phyloP scores from a whole-genome alignment of 805 yeast genomes.

The Metschnikowia hibisci region DNA sequence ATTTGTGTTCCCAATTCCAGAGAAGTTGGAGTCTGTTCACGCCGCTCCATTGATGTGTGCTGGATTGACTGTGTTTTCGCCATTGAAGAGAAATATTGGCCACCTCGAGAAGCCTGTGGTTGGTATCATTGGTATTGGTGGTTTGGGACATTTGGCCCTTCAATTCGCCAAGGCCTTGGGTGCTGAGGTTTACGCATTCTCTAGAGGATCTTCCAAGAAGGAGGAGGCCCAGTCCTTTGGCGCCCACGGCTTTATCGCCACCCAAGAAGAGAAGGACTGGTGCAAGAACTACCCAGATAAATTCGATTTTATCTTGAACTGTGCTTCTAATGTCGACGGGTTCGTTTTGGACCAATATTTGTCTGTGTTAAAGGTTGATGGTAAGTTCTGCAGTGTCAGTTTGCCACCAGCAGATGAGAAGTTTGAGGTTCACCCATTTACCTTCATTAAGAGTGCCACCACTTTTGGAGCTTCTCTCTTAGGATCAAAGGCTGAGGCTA shows the following conservation, averaged over 20 bases:
- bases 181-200: conserved; percentile 55
- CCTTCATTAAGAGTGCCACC: conserved; percentile 48
- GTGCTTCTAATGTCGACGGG: conserved; percentile 49
- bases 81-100: conserved; percentile 48
- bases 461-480: conserved; percentile 55
- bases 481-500: conserved; percentile 62
- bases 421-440: conserved; percentile 45
- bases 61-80: conserved; percentile 70
- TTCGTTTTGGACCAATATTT: conserved; percentile 49
- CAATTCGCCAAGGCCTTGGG: conserved; percentile 58
- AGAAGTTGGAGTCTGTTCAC: conserved; percentile 41
- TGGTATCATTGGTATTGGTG: conserved; percentile 61
- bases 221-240: conserved; percentile 49
- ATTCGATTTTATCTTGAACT: conserved; percentile 51
- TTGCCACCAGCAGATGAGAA: conserved; percentile 49
- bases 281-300: conserved; percentile 24
- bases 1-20: conserved; percentile 64
- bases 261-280: conserved; percentile 48
- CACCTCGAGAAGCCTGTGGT: conserved; percentile 28
- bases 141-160: conserved; percentile 54
- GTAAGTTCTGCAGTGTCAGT: conserved; percentile 62
- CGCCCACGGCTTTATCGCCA: conserved; percentile 52
- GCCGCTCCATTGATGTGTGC: conserved; percentile 79
- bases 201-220: conserved; percentile 47
- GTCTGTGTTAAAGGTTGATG: conserved; percentile 51